These are phyloP conservation scores for Akanthomyces lecanii DNA, from an alignment of 2,329 filamentous ascomycete genomes.

Conservation along the genomic window DNA sequence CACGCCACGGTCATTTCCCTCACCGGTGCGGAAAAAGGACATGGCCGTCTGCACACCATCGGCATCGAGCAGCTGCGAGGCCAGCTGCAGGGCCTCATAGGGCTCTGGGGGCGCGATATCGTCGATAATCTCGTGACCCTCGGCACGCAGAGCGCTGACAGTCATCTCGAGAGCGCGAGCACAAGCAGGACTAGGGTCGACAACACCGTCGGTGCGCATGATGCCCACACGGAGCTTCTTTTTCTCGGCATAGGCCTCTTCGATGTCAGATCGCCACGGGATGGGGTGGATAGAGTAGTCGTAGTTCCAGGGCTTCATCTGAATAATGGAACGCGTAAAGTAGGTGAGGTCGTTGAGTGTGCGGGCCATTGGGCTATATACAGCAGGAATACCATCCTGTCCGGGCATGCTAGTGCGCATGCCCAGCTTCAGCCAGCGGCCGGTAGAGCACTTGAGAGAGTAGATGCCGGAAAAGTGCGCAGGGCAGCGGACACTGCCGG, in stretches of 20 bases:
- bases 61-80: constrained; percentile 74
- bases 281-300: constrained; percentile 83
- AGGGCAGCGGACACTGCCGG: constrained; percentile 79
- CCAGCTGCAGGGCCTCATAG: constrained; percentile 71
- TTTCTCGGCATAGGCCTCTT: constrained; percentile 56
- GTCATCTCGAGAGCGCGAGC: constrained; percentile 68
- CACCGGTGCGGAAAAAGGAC: constrained; percentile 70
- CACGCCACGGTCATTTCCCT: constrained; percentile 76
- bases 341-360: constrained; percentile 79
- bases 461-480: constrained; percentile 91
- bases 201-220: constrained; percentile 74
- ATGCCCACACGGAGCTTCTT: constrained; percentile 68
- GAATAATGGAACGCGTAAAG: constrained; percentile 73
- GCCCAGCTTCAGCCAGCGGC: constrained; percentile 83
- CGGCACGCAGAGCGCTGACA: constrained; percentile 61
- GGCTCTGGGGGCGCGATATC: constrained; percentile 62
- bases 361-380: constrained; percentile 89
- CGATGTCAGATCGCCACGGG: constrained; percentile 64
- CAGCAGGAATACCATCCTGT: constrained; percentile 82
- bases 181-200: constrained; percentile 83
- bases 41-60: constrained; percentile 80
- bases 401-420: constrained; percentile 86
- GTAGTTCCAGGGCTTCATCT: constrained; percentile 84
- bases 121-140: constrained; percentile 71
- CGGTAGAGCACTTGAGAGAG: constrained; percentile 79